Evolutionary conservation across 495 filamentous ascomycete species (phyloP).

Genomic region (Trichoderma asperelloides): DNA sequence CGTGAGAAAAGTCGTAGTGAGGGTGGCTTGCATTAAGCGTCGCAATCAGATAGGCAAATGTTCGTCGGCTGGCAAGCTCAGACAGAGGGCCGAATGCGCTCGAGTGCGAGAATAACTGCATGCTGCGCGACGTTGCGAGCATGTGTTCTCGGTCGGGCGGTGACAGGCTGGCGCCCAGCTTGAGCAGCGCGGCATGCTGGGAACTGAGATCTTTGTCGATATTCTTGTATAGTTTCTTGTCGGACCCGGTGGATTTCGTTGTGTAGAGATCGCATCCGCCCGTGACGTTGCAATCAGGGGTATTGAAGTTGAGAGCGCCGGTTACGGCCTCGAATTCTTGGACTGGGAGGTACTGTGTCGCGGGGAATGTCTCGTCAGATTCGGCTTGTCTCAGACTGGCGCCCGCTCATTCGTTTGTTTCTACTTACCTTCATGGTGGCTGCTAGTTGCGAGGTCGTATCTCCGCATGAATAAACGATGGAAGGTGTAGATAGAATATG

Average conservation of each 20-base stretch:
- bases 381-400: background rate
- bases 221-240: conserved; percentile 93
- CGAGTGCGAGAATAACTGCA: conserved; percentile 51
- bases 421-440: conserved; percentile 14
- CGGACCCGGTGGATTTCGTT: conserved; percentile 85
- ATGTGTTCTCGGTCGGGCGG: conserved; percentile 56
- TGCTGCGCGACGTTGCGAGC: conserved; percentile 52
- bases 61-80: conserved; percentile 77
- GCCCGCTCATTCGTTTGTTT: background rate
- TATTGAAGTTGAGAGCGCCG: conserved; percentile 86
- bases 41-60: conserved; percentile 92
- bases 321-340: conserved; percentile 82
- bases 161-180: conserved; percentile 71
- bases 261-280: conserved; percentile 95
- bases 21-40: conserved; percentile 96
- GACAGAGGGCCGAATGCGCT: conserved; percentile 86
- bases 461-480: background rate
- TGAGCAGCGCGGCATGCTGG: conserved; percentile 79
- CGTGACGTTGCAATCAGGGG: conserved; percentile 76
- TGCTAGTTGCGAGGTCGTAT: background rate
- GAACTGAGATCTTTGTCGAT: conserved; percentile 83
- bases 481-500: background rate
- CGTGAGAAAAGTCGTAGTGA: conserved; percentile 94
- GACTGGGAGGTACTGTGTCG: conserved; percentile 73
- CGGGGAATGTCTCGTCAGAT: conserved; percentile 11